Base-by-base conservation (phyloP, 176 grass and related monocot species). In the Oryza nivara region DNA sequence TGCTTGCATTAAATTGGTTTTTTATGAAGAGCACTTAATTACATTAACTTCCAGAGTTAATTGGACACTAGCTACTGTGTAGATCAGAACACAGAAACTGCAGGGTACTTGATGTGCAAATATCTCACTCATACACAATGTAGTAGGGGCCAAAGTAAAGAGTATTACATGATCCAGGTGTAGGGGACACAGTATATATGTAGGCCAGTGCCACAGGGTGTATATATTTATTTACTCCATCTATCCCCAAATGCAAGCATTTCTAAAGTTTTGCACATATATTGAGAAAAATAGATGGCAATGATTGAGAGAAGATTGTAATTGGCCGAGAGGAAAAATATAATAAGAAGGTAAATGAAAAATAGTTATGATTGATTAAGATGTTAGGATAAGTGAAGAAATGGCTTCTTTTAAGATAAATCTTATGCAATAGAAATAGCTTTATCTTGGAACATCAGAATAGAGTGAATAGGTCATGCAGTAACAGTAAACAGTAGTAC, bases 41-140 rank as follows among this genome's bases (percentile, higher is more conserved):
- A 63, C 58, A 63, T 63, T 63, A 10, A 63, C 58, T n/a, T n/a
- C 58, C n/a, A 11, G 7, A 63, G 9, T 63, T 63, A 23, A 63
- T 63, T 23, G 20, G 58, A 23, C 13, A 63, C 20, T 63, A 63
- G 20, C 58, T 22, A 44, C 43, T 44, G 8, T 44, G 43, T 44
- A 63, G 58, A 63, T 63, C 58, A 63, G 58, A 23, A n/a, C 58
- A 63, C 58, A 23, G 8, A 63, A 63, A 63, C 58, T 63, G 58
- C 58, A 63, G 58, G 58, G 58, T 63, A 63, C 58, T 63, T 63
- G 58, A 63, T 63, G 58, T 63, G 58, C 58, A 63, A 63, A 22
- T 22, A 22, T 22, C 20, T 63, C 9, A 63, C 56, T 22, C 56
- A 61, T 1, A 8, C 58, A 23, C 19, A 22, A 63, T 63, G 58